phyloP scores from a whole-genome alignment of 1,284 basidiomycete genomes.

The Pascua sp. region DNA sequence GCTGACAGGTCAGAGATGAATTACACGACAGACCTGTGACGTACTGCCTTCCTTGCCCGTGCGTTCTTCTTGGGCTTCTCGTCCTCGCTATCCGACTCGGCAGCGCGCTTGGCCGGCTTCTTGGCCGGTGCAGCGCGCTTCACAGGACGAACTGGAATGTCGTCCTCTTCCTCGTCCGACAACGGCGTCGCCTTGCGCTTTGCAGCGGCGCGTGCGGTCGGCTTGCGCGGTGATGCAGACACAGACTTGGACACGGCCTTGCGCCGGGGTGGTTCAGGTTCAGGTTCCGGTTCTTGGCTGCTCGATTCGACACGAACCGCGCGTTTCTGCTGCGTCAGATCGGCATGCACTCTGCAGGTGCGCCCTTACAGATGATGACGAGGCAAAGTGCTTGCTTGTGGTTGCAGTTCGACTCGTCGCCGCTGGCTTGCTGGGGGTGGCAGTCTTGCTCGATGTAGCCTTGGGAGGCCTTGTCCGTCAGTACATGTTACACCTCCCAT shows the following conservation, averaged over 20 bases:
- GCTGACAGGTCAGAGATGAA: neutral
- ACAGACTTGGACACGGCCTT: neutral
- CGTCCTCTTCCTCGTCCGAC: constrained; percentile 7
- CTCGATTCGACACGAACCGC: constrained; percentile 5
- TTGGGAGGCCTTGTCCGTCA: too few relatives aligned
- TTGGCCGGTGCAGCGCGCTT: constrained; percentile 14
- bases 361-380: constrained; percentile 16
- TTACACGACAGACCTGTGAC: constrained; percentile 6
- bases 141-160: neutral
- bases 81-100: constrained; percentile 4
- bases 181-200: constrained; percentile 11
- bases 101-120: constrained; percentile 14
- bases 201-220: neutral
- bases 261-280: neutral
- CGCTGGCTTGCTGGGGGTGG: constrained; percentile 4
- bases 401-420: neutral
- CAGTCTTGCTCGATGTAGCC: neutral
- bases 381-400: constrained; percentile 36
- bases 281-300: constrained; percentile 13
- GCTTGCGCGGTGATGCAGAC: neutral
- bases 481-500: too few relatives aligned
- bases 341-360: too few relatives aligned
- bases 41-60: constrained; percentile 38
- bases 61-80: constrained; percentile 30
- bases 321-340: constrained; percentile 13